Base-by-base conservation (phyloP, 495 filamentous ascomycete species). In the Daldinia childiae region DNA sequence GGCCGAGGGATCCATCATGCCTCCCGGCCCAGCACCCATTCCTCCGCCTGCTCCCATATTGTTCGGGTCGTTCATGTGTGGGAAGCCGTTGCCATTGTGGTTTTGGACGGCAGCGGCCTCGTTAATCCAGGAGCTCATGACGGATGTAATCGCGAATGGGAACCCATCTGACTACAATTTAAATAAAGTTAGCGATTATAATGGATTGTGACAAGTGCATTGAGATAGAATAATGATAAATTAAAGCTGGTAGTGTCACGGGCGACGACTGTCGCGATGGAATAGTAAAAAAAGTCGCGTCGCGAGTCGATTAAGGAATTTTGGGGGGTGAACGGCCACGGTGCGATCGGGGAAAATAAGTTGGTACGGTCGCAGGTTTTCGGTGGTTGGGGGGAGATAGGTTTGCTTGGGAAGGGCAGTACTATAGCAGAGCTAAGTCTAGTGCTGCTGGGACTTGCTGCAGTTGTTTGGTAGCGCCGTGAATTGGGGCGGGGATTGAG, bases 51-150 rank as follows among this genome's bases (percentile, higher is more conserved):
- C 82, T 72, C 83, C 76, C 69, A 81, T 81, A 68, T 75, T 76
- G 65, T 84, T 82, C 36, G 84, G 84, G 68, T 88, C 86, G 71
- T 78, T 82, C 79, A 88, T 82, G 74, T 86, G 86, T 75, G 89
- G 87, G 79, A 92, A 93, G 81, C 86, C 89, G 82, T 90, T 91
- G 88, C 89, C 90, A 84, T 92, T 90, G 85, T 90, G 88, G 81
- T 88, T 91, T 75, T 88, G 88, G 81, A 87, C 83, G 76, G 85
- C 83, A 82, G 90, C 87, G 87, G 85, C 87, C 83, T 93, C 90
- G 84, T 90, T 90, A 83, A 91, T 90, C 91, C 91, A 93, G 82
- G 88, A 88, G 86, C 90, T 93, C 91, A 93, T 93, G 85, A 88
- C 88, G 75, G 77, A 66, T 76, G 63, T 59, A 70, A 41, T 70